Base-by-base conservation (phyloP, 1,284 basidiomycete species). In the Apiotrichum domesticum region DNA sequence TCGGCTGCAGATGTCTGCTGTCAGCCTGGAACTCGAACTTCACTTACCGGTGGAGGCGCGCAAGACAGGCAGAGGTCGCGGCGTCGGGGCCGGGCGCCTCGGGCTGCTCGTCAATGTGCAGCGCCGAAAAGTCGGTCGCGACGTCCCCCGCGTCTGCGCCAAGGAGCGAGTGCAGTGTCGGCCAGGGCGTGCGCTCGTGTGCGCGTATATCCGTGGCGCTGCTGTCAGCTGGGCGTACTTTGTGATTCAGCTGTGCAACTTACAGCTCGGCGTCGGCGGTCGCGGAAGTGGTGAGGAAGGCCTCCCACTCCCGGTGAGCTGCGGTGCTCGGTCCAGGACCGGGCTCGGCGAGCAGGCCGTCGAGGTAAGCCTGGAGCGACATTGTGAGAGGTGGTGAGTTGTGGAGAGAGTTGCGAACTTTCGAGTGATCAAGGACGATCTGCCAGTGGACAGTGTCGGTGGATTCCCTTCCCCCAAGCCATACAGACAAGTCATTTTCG, bases 221-320 rank as follows among this genome's bases (percentile, higher is more conserved):
- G 46, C 14, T 9, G 46, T 47, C 8, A 47, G 46, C 34, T 35
- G 46, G 21, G 21, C 21, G 21, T 21, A 21, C 21, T 21, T 21
- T 21, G 21, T 21, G 21, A 21, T 21, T 21, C 21, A 21, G 21
- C 21, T 21, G 21, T 21, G 21, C 21, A 6, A 45, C 59, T 48
- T 48, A 61, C 59, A 48, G 34, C 13, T 54, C 44, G n/a, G 14
- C 21, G 1, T 15, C 35, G 14, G 35, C 47, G 6, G 35, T 32
- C n/a, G 44, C 46, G 14, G 29, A 45, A n/a, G 33, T 15, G 4
- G 52, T 46, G 9, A 58, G 42, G 15, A 51, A 37, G 3, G 52
- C 52, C 50, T 62, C 57, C 60, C 60, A 62, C 9, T 58, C 59
- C 29, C 61, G 48, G 35, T 59, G 39, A 2, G 58, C 58, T 2